These are phyloP conservation scores for Torulaspora franciscae DNA, from an alignment of 805 yeast species.

Conservation along the genomic window DNA sequence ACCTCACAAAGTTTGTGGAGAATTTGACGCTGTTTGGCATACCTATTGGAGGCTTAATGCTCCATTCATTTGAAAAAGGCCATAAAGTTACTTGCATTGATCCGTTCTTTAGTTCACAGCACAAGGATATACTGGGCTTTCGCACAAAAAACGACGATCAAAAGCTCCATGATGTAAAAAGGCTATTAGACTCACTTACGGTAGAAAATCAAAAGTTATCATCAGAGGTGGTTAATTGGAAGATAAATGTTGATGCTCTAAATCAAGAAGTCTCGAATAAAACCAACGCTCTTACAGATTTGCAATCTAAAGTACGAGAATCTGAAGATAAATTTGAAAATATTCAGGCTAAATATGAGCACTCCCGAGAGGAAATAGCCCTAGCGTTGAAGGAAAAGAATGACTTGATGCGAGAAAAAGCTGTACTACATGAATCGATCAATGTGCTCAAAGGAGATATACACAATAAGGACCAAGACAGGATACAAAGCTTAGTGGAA, in stretches of 20 bases:
- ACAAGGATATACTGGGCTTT: constrained; percentile 16
- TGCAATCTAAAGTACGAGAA: constrained; percentile 1
- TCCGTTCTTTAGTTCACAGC: constrained; percentile 5
- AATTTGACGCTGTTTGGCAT: constrained; percentile 15
- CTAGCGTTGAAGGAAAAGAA: constrained; percentile 11
- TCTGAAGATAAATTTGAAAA: constrained; percentile 7
- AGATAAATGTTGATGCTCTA: constrained; percentile 9
- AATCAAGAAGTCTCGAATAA: constrained; percentile 4
- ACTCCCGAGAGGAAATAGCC: constrained; percentile 8
- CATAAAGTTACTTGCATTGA: constrained; percentile 11
- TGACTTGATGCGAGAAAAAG: constrained; percentile 3
- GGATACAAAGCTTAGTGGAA: constrained; percentile 6
- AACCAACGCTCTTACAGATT: constrained; percentile 1
- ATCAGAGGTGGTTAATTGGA: constrained; percentile 17
- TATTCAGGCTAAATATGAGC: constrained; percentile 6
- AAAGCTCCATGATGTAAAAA: constrained; percentile 4
- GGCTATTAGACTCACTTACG: constrained; percentile 2
- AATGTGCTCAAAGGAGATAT: constrained; percentile 5
- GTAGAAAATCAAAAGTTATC: constrained; percentile 4
- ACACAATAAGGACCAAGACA: constrained; percentile 8
- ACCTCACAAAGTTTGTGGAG: constrained; percentile 10
- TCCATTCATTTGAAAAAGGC: constrained; percentile 5
- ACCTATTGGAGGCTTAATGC: constrained; percentile 16
- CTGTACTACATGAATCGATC: constrained; percentile 9
- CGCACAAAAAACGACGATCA: constrained; percentile 11